Base-by-base conservation (phyloP, 2,329 filamentous ascomycete genomes). In the Talaromyces sp. region DNA sequence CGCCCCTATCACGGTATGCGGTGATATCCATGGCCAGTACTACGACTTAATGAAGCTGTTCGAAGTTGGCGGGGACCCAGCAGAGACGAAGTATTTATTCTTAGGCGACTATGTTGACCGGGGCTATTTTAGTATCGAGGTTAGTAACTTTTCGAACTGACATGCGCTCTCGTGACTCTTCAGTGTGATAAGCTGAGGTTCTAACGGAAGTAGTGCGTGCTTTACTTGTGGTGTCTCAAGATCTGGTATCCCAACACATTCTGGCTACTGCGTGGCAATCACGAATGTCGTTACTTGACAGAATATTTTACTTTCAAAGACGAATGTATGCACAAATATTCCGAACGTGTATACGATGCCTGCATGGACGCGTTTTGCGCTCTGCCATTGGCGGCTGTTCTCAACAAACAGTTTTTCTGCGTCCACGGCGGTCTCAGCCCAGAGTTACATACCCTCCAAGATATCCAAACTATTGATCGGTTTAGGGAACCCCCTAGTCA, bases 251-350 rank as follows among this genome's bases (percentile, higher is more conserved):
- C 94, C 56, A 91, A 97, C 75, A 93, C 90, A 19, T 85, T 99
- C 58, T 99, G 94, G 94, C 82, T 99, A 66, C 84, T 99, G 65
- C 89, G 94, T 69, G 94, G 94, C 65, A 99, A 99, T 77, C 94
- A 99, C 78, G 94, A 99, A 78, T 99, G 94, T 76, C 88, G 94
- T 69, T 94, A 99, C 79, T 83, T 99, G 82, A 99, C 94, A 59
- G 94, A 99, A 73, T 99, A 99, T 82, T 99, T 99, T 78, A 99
- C 94, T 61, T 99, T 99, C 81, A 97, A 99, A 82, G 86, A 99
- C 59, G 94, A 99, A 76, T 99, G 94, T 83, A 97, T 96, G 80
- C 94, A 99, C 84, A 99, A 99, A 76, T 99, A 99, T 78, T 96
- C 91, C 36, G 94, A 97, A 78, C 84, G 84, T 63, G 84, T 99